Conservation (phyloP, 2,329 filamentous ascomycete species). For the Fusarium miscanthi region DNA sequence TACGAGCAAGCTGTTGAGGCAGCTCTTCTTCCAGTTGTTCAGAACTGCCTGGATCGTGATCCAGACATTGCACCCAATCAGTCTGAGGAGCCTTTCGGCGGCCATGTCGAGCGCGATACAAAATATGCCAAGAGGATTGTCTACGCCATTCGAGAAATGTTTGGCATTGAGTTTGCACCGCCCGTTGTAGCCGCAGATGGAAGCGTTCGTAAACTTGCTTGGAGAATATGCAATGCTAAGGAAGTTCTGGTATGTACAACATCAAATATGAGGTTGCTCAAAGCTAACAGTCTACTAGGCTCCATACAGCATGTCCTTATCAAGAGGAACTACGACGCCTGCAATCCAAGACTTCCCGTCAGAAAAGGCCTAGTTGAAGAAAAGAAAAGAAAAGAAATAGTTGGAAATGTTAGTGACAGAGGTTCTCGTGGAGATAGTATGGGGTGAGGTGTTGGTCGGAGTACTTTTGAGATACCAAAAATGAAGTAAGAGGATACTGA, state of each 20-base stretch:
- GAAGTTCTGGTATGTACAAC: constrained; percentile 80
- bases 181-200: constrained; percentile 94
- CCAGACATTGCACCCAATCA: constrained; percentile 88
- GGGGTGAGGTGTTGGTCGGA: constrained; percentile 2
- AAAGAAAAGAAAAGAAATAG: background rate
- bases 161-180: constrained; percentile 94
- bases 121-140: constrained; percentile 93
- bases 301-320: constrained; percentile 77
- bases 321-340: constrained; percentile 71
- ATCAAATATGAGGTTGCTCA: background rate
- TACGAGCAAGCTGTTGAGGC: constrained; percentile 79
- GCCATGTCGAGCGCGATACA: constrained; percentile 83
- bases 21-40: constrained; percentile 82
- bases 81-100: constrained; percentile 84
- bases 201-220: constrained; percentile 88
- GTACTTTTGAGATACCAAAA: constrained; percentile 32
- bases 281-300: constrained; percentile 59
- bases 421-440: background rate
- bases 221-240: constrained; percentile 96
- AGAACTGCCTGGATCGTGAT: constrained; percentile 93
- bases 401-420: background rate
- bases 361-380: constrained; percentile 34
- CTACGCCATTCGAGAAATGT: constrained; percentile 95
- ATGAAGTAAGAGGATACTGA: background rate
- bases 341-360: constrained; percentile 55